Evolutionary conservation across 306 rosid genomes (phyloP), one percentile per base, ranked within the genome.

Genomic region (Echinosophora koreensis): DNA sequence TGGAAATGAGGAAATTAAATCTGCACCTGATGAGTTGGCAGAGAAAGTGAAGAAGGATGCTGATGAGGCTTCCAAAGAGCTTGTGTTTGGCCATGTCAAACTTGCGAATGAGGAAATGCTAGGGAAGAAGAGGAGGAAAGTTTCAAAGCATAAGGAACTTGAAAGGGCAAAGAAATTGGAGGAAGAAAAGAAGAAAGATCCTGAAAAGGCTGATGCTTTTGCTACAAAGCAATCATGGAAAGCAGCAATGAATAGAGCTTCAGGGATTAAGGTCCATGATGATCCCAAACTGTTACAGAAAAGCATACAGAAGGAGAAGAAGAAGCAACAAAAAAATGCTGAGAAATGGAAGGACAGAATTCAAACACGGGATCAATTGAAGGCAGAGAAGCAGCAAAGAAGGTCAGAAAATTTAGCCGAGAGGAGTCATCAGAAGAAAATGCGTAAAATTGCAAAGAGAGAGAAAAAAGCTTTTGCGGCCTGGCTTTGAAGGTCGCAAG

Each of bases 401-500:
- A 90, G 97, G 69, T 88, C 97, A 6, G 89, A 77, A n/a, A 89
- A 92, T 74, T 87, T 94, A 81, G 27, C 91, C 13, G 87, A 69
- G 27, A 92, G 88, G 79, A 83, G 80, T 67, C 86, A 88, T 11
- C 88, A 92, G 54, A 94, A 90, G 94, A 90, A 90, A 83, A 79
- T 63, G 90, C 81, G 88, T 6, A 83, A 74, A 68, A 94, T 92
- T 30, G 97, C 91, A 0, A 92, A 92, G 84, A 85, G 98, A 78
- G 98, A 94, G 91, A 94, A 88, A 88, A 76, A 94, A 94, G 83
- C 93, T 94, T 30, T 61, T 94, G 91, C 83, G 92, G 39, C 97
- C 96, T 1, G 97, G 98, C 18, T 92, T 92, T 71, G 97, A 94
- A 84, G 97, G 97, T 77, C 92, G 90, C 66, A 92, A 88, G 83